Conservation (phyloP, 2,329 filamentous ascomycete genomes). For the Fusarium udum region DNA sequence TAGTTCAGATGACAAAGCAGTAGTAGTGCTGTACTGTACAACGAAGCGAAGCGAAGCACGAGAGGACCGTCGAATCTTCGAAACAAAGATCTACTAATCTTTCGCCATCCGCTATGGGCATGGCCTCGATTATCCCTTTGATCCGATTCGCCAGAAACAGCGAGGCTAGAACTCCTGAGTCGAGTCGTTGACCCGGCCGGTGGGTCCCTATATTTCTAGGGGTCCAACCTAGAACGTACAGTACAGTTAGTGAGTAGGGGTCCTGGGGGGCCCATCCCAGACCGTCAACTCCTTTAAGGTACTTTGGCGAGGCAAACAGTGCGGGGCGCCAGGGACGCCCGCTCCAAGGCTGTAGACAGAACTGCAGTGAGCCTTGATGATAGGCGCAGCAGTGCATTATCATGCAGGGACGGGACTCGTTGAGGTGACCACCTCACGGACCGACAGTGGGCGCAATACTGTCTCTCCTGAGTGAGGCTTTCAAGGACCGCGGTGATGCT, state of each 20-base stretch:
- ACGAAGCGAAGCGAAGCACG: not conserved
- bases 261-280: not conserved
- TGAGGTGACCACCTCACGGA: slow-evolving; percentile 3
- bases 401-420: not conserved
- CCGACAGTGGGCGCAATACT: slow-evolving; percentile 11
- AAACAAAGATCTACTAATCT: slow-evolving; percentile 15
- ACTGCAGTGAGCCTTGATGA: not conserved
- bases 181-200: slow-evolving; percentile 26
- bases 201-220: slow-evolving; percentile 27
- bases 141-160: slow-evolving; percentile 30
- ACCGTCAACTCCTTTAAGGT: slow-evolving; percentile 10
- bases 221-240: slow-evolving; percentile 16
- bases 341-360: slow-evolving; percentile 15
- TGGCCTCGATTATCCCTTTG: not conserved
- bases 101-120: slow-evolving; percentile 19
- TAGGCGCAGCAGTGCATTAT: slow-evolving; percentile 14
- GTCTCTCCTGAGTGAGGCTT: slow-evolving; percentile 23
- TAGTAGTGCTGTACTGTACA: not conserved
- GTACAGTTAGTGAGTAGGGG: not conserved
- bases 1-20: slow-evolving; percentile 6
- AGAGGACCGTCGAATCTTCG: not conserved
- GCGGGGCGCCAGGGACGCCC: slow-evolving; percentile 15
- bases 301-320: slow-evolving; percentile 38
- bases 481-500: slow-evolving; percentile 18
- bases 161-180: slow-evolving; percentile 33